phyloP scores from a whole-genome alignment of 2,329 filamentous ascomycete species.

The Paraphoma chrysanthemicola region DNA sequence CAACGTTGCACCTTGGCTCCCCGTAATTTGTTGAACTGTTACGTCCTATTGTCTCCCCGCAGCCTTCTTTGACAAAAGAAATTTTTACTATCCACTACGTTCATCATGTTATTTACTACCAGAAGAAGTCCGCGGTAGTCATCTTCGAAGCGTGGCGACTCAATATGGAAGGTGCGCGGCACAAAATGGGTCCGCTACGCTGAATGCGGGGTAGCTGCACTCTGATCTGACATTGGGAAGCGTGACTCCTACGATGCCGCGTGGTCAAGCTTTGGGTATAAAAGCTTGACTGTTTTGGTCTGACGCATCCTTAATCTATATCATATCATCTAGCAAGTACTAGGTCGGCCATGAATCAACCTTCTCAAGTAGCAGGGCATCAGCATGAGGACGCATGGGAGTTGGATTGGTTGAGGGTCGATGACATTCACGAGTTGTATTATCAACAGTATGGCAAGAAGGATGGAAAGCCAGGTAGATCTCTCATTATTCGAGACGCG shows the following conservation, averaged over 20 bases:
- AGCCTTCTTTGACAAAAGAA: no score
- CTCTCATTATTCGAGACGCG: neutral
- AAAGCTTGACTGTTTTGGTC: conserved; percentile 1
- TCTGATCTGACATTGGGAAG: neutral
- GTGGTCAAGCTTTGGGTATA: neutral
- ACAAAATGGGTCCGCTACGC: conserved; percentile 6
- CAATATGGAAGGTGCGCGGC: neutral
- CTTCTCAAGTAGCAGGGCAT: conserved; percentile 30
- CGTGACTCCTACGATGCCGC: neutral
- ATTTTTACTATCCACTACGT: no score
- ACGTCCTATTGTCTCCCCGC: no score
- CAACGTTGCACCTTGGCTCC: no score
- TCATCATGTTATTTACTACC: no score
- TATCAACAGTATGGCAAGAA: conserved; percentile 50
- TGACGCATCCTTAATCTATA: no score
- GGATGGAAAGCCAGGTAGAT: conserved; percentile 48
- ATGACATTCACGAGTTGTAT: conserved; percentile 45
- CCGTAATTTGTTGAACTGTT: no score
- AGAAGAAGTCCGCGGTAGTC: no score
- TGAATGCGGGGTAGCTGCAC: conserved; percentile 15
- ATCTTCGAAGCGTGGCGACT: neutral
- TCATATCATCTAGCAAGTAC: no score
- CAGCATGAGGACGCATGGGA: conserved; percentile 46
- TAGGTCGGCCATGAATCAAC: no score
- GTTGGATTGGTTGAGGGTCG: conserved; percentile 38